Evolutionary conservation across 805 yeast genomes (phyloP), one percentile per base, ranked within the genome.

Genomic region (Torulaspora delbrueckii): DNA sequence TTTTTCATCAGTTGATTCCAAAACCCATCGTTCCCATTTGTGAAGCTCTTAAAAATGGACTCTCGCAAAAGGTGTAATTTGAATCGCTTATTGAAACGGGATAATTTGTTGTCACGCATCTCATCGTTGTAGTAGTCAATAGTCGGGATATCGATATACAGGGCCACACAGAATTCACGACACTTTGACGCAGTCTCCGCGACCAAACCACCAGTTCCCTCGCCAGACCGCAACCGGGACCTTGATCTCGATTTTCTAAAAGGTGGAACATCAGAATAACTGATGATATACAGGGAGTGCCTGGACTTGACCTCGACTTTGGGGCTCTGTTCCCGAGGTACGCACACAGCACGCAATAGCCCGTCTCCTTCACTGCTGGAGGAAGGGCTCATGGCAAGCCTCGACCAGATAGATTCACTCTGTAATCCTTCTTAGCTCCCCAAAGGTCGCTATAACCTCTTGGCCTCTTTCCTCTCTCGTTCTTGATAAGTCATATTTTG

Each of bases 51-150:
- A 48, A 60, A 55, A 6, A 65, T 58, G 12, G 45, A 45, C 12
- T 56, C 53, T 40, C 55, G 56, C 41, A 63, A 43, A 25, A 51
- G 53, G 40, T 60, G 64, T 23, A 65, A 37, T 43, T 62, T 65
- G 37, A 63, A 57, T 42, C 54, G 58, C 42, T 51, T 62, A 45
- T 62, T 62, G 25, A 63, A 53, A 41, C 54, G 56, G 16, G 62
- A 55, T 16, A 61, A 47, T 46, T 55, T 59, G 10, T 49, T 50
- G 40, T 61, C 58, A 13, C 51, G 50, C 24, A 62, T 42, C 46
- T 62, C 64, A 50, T 63, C 67, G 34, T 57, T 62, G 47, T 65
- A 60, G 47, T 60, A 63, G 45, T 65, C 69, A 3, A 65, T 62
- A 6, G 66, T 56, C 1, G 69, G 68, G 8, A 65, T 62, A 51